A percentile compares a stretch with the other conserved stretches of the same genome.
phyloP scores from a whole-genome alignment of 805 yeast genomes.

The Lipomyces sp. region DNA sequence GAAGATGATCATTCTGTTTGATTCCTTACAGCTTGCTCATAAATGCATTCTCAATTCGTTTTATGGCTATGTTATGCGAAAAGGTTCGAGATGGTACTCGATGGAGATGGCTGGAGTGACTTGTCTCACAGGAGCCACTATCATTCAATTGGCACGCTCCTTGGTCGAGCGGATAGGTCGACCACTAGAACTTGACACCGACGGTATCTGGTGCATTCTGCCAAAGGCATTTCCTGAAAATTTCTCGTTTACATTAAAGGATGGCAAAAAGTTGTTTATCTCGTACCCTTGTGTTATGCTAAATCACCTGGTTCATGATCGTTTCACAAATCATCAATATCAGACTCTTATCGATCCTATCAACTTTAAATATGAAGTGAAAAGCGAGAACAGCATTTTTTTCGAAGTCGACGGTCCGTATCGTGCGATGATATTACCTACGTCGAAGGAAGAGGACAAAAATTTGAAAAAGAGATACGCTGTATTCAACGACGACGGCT shows the following conservation, averaged over 20 bases:
- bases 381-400: conserved; percentile 89
- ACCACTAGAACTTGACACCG: conserved; percentile 95
- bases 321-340: conserved; percentile 91
- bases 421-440: conserved; percentile 94
- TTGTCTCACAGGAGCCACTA: conserved; percentile 95
- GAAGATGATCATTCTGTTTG: conserved; percentile 90
- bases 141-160: conserved; percentile 93
- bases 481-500: conserved; percentile 91
- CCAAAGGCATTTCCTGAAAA: conserved; percentile 94
- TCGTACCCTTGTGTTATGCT: conserved; percentile 97
- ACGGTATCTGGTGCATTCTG: conserved; percentile 98
- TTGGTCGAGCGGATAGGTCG: conserved; percentile 91
- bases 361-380: conserved; percentile 64
- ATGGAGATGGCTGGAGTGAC: conserved; percentile 99
- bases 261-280: conserved; percentile 71
- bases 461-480: conserved; percentile 96
- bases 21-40: conserved; percentile 93
- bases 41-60: conserved; percentile 94
- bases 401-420: conserved; percentile 99
- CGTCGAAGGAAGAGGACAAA: conserved; percentile 96
- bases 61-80: conserved; percentile 98
- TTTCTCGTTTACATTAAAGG: conserved; percentile 61
- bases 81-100: conserved; percentile 98
- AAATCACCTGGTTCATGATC: conserved; percentile 84
- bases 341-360: conserved; percentile 77